Percentiles rank a stretch among this genome's conserved stretches.
Evolutionary conservation across 345 rosid genomes (phyloP).

Genomic region (Moringa oleifera): DNA sequence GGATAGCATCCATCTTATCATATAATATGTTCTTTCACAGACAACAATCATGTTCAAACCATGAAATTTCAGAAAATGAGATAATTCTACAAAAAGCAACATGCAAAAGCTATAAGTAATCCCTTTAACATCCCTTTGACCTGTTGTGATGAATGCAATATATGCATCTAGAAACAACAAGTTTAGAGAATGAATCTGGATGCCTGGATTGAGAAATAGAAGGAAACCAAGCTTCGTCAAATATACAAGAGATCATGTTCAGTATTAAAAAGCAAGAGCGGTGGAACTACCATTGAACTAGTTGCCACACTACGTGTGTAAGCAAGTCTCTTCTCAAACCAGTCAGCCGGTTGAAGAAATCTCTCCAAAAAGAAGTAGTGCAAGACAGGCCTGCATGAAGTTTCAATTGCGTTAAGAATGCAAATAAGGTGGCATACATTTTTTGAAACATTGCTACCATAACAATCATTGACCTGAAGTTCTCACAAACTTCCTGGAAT

Average conservation of each 20-base stretch:
- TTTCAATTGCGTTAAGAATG: constrained; percentile 15
- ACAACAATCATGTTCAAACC: too few species aligned
- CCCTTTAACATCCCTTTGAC: not conserved
- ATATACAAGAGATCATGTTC: not conserved
- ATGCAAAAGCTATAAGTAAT: too few species aligned
- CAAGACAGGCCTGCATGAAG: constrained; percentile 84
- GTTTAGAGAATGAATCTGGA: not conserved
- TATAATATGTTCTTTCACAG: too few species aligned
- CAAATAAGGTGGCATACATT: constrained; percentile 1
- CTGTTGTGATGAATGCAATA: not conserved
- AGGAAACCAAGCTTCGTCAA: not conserved
- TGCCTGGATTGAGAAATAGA: constrained; percentile 1
- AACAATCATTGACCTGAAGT: constrained; percentile 64
- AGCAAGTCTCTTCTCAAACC: constrained; percentile 99
- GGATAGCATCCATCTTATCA: too few species aligned
- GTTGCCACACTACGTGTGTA: constrained; percentile 93
- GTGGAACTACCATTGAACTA: constrained; percentile 78
- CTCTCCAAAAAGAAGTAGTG: constrained; percentile 92
- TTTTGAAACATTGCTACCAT: constrained; percentile 7
- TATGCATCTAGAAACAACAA: too few species aligned
- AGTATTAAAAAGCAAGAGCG: constrained; percentile 7
- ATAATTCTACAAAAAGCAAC: too few species aligned
- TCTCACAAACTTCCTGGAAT: constrained; percentile 74
- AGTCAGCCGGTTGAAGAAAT: constrained; percentile 84
- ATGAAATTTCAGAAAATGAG: too few species aligned